Base-by-base conservation (phyloP, 208 protist species). In the Crithidia thermophila region DNA sequence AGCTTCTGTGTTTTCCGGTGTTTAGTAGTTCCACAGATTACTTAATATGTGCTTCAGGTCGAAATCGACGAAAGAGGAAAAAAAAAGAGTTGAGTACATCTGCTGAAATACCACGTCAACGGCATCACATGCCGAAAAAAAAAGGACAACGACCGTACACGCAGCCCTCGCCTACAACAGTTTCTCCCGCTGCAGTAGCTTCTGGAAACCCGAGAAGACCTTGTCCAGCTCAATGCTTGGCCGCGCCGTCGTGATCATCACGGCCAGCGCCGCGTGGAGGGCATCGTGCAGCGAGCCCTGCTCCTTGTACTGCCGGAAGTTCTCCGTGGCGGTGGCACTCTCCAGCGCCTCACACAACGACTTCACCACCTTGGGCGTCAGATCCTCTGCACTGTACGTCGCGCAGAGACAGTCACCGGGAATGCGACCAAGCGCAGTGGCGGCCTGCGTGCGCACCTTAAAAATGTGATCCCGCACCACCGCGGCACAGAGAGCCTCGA, bases 401-500 rank as follows among this genome's bases (percentile, higher is more conserved):
- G 72, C 78, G 3, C 73, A 49, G 27, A 86, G 53, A 49, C 61
- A 75, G 33, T 47, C 4, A 27, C 67, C 55, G 2, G 64, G 67
- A 20, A 81, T 70, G 30, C 64, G 72, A 2, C 59, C 79, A 10
- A 95, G 71, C 7, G 90, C 84, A 3, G 36, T 63, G 6, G 85
- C 90, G 16, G 87, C 87, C 66, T 90, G 87, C n/a, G 83, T 90
- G 59, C 87, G 86, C 20, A 95, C 90, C 58, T 95, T 95, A 64
- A 90, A 91, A 34, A 87, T 88, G 46, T 79, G 74, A 31, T 95
- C 90, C 14, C 72, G 70, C 47, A 78, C 66, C 5, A 92, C 73
- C 6, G 82, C 53, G 14, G 72, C 68, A 42, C 64, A 79, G 13
- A 95, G 77, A 2, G 75, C 73, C 18, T 85, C 74, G 3, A 95